Base-by-base conservation (phyloP, 1,139 yeast genomes). In the Yamadazyma membranifaciens region DNA sequence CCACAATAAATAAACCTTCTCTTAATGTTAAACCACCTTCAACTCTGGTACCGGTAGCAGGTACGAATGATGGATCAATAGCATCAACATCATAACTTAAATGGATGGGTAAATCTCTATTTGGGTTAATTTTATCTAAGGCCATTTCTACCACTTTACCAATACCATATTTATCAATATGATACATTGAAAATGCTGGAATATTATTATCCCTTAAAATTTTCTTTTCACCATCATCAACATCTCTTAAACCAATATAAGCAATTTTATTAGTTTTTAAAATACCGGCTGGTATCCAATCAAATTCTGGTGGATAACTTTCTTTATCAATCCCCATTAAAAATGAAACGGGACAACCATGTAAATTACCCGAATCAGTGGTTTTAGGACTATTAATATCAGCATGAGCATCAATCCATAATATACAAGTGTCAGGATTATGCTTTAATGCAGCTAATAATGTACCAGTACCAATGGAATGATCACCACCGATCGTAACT, bases 371-470 rank as follows among this genome's bases (percentile, higher is more conserved):
- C 9, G 92, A 81, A 33, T 78, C 85, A 5, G 98, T 83, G 11
- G 91, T 81, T 36, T 72, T 73, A n/a, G 96, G 89, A 2, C 97
- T 85, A 69, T 92, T 92, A 58, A 92, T 83, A 62, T 92, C 98
- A 27, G 98, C 97, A 60, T 92, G 98, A 1, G 98, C 98, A 65
- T 92, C 98, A 51, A 92, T 85, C 98, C 98, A 92, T 49, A 92
- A 62, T 37, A 92, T 75, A 57, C 96, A 88, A 24, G 96, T 89
- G 50, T 89, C 87, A 15, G 97, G 96, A 61, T 86, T 73, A 48
- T 80, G 78, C 25, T 78, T 78, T 52, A 88, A 74, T 36, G 91
- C 86, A 10, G 95, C 98, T 31, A 88, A 75, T 31, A 91, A 83
- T 6, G 98, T 89, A 38, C 96, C 96, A 56, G 92, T 88, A 41